Evolutionary conservation across 257 asterid species (phyloP).

Genomic region (Lycium barbarum): DNA sequence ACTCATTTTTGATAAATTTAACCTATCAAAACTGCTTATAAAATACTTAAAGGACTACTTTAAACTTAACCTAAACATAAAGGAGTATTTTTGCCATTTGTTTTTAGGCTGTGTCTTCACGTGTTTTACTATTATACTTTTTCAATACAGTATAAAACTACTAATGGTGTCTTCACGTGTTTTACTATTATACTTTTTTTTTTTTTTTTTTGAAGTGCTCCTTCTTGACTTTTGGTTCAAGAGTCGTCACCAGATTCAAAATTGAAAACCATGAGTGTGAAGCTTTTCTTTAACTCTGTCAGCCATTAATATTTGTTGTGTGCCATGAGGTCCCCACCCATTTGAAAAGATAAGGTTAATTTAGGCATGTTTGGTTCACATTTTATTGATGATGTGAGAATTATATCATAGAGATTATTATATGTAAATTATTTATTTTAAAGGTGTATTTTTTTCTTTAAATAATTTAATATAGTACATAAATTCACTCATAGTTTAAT

Average conservation of each 20-base stretch:
- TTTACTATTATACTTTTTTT: not conserved
- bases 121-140: not conserved
- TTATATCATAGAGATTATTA: too few species aligned
- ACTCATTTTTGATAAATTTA: not conserved
- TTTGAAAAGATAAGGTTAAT: not conserved
- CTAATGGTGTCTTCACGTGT: not conserved
- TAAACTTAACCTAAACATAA: not conserved
- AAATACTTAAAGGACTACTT: not conserved
- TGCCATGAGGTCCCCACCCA: conserved; percentile 2
- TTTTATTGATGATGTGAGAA: not conserved
- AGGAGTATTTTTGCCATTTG: not conserved
- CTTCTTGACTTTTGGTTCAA: not conserved
- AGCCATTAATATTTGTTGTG: conserved; percentile 15
- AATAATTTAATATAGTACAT: too few species aligned
- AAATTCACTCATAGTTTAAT: too few species aligned
- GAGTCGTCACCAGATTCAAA: not conserved
- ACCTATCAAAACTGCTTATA: not conserved
- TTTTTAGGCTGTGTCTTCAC: conserved; percentile 35
- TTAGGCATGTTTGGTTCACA: not conserved
- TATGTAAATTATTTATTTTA: too few species aligned
- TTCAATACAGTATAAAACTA: not conserved
- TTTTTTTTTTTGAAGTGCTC: not conserved
- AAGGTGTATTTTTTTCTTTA: too few species aligned
- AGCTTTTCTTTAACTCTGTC: not conserved
- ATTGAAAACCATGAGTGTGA: conserved; percentile 24